These are phyloP conservation scores for Tremellales sp. DNA, from an alignment of 1,284 basidiomycete genomes.

Conservation along the genomic window DNA sequence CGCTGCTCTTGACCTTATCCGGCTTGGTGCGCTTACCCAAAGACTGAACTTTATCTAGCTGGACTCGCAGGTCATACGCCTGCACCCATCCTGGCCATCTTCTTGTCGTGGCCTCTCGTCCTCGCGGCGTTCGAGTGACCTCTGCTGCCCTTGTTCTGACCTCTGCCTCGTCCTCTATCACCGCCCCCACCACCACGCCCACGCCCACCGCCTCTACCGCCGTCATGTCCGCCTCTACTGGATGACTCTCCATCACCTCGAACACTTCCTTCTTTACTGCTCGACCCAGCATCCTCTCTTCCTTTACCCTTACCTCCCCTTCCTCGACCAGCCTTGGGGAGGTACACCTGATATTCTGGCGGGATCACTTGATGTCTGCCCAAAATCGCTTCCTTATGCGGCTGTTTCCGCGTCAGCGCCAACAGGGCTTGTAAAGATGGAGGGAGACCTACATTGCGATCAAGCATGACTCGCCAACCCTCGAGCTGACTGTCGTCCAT, in stretches of 20 bases:
- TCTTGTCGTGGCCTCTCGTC: slow-evolving; percentile 46
- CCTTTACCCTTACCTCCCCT: slow-evolving; percentile 9
- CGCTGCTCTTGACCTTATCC: too few species aligned
- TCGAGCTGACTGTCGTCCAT: slow-evolving; percentile 71
- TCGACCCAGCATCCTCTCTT: slow-evolving; percentile 2
- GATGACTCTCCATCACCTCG: slow-evolving; percentile 7
- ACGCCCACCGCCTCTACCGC: slow-evolving; percentile 17
- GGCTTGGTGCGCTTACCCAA: too few species aligned
- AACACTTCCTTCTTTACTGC: slow-evolving; percentile 5
- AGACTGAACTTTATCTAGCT: too few species aligned
- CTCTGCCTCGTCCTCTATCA: slow-evolving; percentile 27
- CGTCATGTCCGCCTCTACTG: slow-evolving; percentile 17
- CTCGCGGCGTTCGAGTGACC: slow-evolving; percentile 48
- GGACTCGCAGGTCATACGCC: too few species aligned
- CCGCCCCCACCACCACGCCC: slow-evolving; percentile 29
- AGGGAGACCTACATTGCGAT: slow-evolving; percentile 62
- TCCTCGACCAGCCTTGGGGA: background rate
- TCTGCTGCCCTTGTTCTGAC: slow-evolving; percentile 39
- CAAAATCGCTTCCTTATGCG: slow-evolving; percentile 47
- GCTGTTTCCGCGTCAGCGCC: slow-evolving; percentile 18
- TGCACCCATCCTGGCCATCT: slow-evolving; percentile 46
- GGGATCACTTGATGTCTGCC: slow-evolving; percentile 31
- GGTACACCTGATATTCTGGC: slow-evolving; percentile 5
- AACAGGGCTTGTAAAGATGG: background rate
- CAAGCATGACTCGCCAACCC: slow-evolving; percentile 81